phyloP scores from a whole-genome alignment of 2,329 filamentous ascomycete species.

The Fusarium redolens region DNA sequence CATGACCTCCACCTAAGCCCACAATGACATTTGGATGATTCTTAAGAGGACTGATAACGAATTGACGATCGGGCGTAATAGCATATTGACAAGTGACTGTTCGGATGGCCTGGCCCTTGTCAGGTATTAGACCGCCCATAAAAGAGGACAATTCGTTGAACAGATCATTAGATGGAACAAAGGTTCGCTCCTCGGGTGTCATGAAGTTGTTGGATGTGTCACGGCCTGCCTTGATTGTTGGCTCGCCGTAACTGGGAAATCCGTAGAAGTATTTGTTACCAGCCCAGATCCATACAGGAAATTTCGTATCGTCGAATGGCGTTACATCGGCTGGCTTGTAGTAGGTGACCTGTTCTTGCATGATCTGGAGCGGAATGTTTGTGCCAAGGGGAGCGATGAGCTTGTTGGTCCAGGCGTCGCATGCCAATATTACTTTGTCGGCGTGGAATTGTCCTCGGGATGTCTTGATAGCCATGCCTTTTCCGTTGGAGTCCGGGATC shows the following conservation, averaged over 20 bases:
- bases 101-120: slow-evolving; percentile 25
- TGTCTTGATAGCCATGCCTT: slow-evolving; percentile 19
- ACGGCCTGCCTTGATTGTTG: slow-evolving; percentile 32
- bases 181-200: slow-evolving; percentile 27
- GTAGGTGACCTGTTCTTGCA: slow-evolving; percentile 41
- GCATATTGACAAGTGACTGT: slow-evolving; percentile 45
- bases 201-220: slow-evolving; percentile 31
- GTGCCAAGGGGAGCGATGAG: slow-evolving; percentile 19
- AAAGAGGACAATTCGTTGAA: slow-evolving; percentile 12
- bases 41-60: slow-evolving; percentile 36
- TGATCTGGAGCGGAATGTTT: slow-evolving; percentile 27
- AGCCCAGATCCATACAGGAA: slow-evolving; percentile 37
- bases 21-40: slow-evolving; percentile 33
- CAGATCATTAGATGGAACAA: slow-evolving; percentile 12
- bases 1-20: slow-evolving; percentile 36
- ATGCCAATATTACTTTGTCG: slow-evolving; percentile 21
- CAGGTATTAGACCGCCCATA: slow-evolving; percentile 17
- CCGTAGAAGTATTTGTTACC: slow-evolving; percentile 20
- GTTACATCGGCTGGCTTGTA: slow-evolving; percentile 23
- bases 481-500: neutral
- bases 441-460: slow-evolving; percentile 16
- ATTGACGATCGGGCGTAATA: slow-evolving; percentile 40
- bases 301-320: slow-evolving; percentile 9
- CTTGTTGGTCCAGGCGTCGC: slow-evolving; percentile 36
- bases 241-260: slow-evolving; percentile 29